Evolutionary conservation across 2,329 filamentous ascomycete genomes (phyloP), one percentile per base, ranked within the genome.

Genomic region (Phyllosticta ampelicida): DNA sequence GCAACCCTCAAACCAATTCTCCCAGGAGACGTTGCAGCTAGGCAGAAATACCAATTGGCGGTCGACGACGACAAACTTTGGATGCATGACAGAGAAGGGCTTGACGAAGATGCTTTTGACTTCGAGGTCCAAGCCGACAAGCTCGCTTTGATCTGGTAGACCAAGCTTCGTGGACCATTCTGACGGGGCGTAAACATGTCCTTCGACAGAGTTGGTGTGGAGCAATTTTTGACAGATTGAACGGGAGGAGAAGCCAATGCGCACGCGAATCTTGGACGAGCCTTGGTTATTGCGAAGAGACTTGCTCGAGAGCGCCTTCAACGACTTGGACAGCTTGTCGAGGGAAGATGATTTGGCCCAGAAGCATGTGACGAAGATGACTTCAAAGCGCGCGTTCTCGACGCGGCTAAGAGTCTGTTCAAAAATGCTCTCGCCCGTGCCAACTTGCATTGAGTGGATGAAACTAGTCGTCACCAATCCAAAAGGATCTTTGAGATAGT

Each of bases 61-160:
- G 68, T 95, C 89, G 1, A 92, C 71, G 13, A 94, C 77, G 44
- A 92, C 77, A 64, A 89, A 92, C 66, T 95, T 95, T 0, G 89
- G 86, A 67, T 95, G 89, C 83, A 94, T 87, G n/a, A 95, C 86
- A 65, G 87, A 89, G 60, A 94, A 84, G 0, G 89, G 89, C 2
- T 85, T 75, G 62, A 92, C 83, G 70, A 95, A 95, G 8, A 92
- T 76, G 62, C 84, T 89, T 74, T 90, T 91, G 58, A 90, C 81
- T 0, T 78, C 75, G 30, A 95, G 66, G 55, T 90, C 80, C 18
- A 95, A 78, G 2, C 82, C 82, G 0, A 73, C 77, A 3, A 82
- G 74, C 30, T 79, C 75, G 6, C 75, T 71, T 3, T 78, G 73
- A 1, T 75, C 67, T 0, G 87, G 87, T 3, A 94, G 74, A 0